Conservation (phyloP, 495 filamentous ascomycete genomes). For the Penicillium canescens region DNA sequence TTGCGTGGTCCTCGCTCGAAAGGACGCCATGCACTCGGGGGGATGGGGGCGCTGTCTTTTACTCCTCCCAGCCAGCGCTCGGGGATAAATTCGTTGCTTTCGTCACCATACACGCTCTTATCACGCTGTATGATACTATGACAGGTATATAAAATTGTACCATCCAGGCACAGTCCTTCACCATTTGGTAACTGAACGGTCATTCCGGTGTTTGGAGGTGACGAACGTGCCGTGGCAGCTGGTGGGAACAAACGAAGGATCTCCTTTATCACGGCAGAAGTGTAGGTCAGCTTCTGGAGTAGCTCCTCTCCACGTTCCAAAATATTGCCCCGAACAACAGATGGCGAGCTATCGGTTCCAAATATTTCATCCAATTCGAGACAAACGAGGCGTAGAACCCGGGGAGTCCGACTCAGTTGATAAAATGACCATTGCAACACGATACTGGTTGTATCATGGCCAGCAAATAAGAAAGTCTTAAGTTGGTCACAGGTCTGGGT, state of each 20-base stretch:
- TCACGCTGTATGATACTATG: constrained; percentile 23
- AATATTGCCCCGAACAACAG: not conserved
- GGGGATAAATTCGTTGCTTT: constrained; percentile 15
- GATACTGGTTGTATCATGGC: constrained; percentile 42
- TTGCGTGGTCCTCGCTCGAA: constrained; percentile 50
- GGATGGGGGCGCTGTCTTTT: not conserved
- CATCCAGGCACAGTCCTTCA: not conserved
- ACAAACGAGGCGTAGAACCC: constrained; percentile 33
- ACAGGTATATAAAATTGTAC: constrained; percentile 25
- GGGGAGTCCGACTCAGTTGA: constrained; percentile 48
- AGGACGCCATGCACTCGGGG: constrained; percentile 40
- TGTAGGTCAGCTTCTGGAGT: constrained; percentile 43
- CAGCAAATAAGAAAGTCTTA: constrained; percentile 33
- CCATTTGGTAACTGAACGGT: constrained; percentile 19
- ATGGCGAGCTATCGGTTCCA: not conserved
- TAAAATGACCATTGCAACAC: constrained; percentile 41
- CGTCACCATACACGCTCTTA: constrained; percentile 14
- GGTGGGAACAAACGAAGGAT: constrained; percentile 45
- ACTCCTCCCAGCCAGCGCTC: constrained; percentile 27
- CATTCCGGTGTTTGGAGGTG: constrained; percentile 24
- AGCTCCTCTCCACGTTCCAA: constrained; percentile 5
- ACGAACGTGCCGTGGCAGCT: constrained; percentile 37
- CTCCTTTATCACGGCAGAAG: constrained; percentile 50
- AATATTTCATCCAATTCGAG: constrained; percentile 43
- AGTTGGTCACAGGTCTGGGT: constrained; percentile 22